Percentiles rank a stretch among this genome's conserved stretches.
phyloP scores from a whole-genome alignment of 2,329 filamentous ascomycete genomes.

The Truncatella angustata region DNA sequence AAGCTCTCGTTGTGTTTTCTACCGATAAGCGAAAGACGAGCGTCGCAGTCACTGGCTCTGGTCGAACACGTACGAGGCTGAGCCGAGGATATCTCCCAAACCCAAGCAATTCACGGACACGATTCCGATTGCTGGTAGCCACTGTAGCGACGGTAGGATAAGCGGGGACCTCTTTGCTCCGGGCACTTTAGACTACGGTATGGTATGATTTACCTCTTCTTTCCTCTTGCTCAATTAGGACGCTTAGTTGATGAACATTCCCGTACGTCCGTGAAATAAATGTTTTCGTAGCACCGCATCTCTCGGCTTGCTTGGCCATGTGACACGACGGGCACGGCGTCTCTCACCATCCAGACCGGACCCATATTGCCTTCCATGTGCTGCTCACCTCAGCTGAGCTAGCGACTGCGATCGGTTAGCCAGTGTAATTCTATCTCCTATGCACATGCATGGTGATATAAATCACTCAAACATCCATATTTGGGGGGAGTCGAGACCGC shows the following conservation, averaged over 20 bases:
- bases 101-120: neutral
- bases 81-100: conserved; percentile 1
- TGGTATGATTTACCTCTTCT: too few relatives aligned
- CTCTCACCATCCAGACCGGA: neutral
- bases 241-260: neutral
- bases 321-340: neutral
- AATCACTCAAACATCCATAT: neutral
- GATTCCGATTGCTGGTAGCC: neutral
- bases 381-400: neutral
- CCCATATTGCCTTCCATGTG: neutral
- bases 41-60: neutral
- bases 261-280: conserved; percentile 2
- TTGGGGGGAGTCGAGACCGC: neutral
- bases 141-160: too few relatives aligned
- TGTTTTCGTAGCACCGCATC: neutral
- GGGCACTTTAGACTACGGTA: too few relatives aligned
- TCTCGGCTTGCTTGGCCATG: conserved; percentile 4
- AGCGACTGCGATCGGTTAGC: neutral
- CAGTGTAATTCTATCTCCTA: neutral
- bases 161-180: too few relatives aligned
- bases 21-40: conserved; percentile 1
- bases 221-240: neutral
- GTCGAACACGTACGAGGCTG: conserved; percentile 1
- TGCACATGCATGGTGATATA: neutral
- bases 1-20: neutral